phyloP scores from a whole-genome alignment of 768 basidiomycete species.

The Serpula lacrymans region DNA sequence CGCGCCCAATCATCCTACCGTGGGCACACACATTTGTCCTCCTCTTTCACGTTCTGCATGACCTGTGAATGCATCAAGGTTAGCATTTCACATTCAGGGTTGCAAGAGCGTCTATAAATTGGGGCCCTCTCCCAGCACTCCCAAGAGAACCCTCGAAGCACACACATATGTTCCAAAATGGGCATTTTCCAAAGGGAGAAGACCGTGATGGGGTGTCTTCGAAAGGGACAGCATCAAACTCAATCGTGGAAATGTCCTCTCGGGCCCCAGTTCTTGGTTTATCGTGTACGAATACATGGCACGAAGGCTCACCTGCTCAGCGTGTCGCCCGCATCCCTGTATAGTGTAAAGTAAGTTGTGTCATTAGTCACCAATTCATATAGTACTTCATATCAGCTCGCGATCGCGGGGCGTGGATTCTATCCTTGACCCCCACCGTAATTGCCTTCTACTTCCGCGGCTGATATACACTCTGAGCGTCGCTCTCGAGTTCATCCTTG shows the following conservation, averaged over 20 bases:
- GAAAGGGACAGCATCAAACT: constrained; percentile 33
- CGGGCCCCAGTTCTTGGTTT: constrained; percentile 1
- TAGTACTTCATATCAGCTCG: no score
- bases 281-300: constrained; percentile 10
- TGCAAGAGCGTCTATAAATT: constrained; percentile 21
- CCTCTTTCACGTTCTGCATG: constrained; percentile 47
- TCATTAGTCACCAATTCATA: no score
- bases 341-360: constrained; percentile 10
- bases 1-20: constrained; percentile 15
- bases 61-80: constrained; percentile 40
- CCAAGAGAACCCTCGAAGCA: constrained; percentile 18
- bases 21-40: constrained; percentile 44
- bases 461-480: neutral
- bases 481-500: constrained; percentile 5
- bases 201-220: constrained; percentile 28
- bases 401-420: no score
- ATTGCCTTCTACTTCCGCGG: constrained; percentile 14
- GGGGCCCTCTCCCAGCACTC: constrained; percentile 11
- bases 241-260: constrained; percentile 19
- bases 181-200: no score
- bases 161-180: constrained; percentile 9
- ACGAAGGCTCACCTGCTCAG: constrained; percentile 50
- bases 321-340: constrained; percentile 72
- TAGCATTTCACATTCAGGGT: constrained; percentile 20
- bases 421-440: no score